These are phyloP conservation scores for Atkinsonella texensis DNA, from an alignment of 2,329 filamentous ascomycete genomes.

Conservation along the genomic window DNA sequence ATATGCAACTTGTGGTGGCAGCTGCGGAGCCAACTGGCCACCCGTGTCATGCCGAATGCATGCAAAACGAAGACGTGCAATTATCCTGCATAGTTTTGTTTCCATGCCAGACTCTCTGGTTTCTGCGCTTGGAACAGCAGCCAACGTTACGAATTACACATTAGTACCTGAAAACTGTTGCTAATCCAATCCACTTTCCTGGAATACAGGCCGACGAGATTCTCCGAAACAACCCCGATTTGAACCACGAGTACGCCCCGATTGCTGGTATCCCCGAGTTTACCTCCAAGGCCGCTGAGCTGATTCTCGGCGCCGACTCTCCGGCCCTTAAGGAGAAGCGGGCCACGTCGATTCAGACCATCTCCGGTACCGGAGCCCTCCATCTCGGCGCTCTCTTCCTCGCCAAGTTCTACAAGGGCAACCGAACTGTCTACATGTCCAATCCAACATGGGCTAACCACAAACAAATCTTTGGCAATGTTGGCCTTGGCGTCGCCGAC, in stretches of 20 bases:
- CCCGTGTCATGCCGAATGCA: background rate
- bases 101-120: background rate
- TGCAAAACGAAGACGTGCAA: background rate
- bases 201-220: constrained; percentile 69
- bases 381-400: constrained; percentile 93
- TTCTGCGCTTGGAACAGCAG: background rate
- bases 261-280: constrained; percentile 82
- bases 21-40: background rate
- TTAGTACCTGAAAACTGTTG: background rate
- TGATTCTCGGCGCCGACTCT: constrained; percentile 71
- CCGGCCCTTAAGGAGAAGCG: constrained; percentile 77
- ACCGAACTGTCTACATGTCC: constrained; percentile 75
- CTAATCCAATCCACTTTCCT: background rate
- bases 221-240: constrained; percentile 73
- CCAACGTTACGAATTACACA: background rate
- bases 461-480: constrained; percentile 95
- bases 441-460: constrained; percentile 98
- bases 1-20: background rate
- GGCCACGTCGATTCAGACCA: constrained; percentile 73
- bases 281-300: constrained; percentile 79
- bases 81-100: background rate
- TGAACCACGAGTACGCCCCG: constrained; percentile 97
- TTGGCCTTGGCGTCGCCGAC: constrained; percentile 60
- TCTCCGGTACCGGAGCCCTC: constrained; percentile 92
- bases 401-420: constrained; percentile 71